Evolutionary conservation across 805 yeast genomes (phyloP).

Genomic region (Pichia membranifaciens): DNA sequence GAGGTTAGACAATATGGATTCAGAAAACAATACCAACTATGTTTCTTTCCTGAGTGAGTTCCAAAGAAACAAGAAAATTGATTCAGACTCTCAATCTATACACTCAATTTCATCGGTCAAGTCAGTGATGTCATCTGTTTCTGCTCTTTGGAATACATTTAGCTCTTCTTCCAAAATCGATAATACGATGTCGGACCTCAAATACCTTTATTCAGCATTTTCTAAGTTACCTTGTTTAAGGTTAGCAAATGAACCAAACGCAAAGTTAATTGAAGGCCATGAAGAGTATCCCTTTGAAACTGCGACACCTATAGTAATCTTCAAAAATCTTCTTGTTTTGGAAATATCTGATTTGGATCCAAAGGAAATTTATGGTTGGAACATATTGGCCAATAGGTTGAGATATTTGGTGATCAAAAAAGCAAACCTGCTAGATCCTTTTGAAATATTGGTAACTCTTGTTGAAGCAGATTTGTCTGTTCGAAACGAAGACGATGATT

Average conservation of each 20-base stretch:
- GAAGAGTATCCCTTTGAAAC: slow-evolving; percentile 71
- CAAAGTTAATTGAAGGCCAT: slow-evolving; percentile 52
- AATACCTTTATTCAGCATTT: slow-evolving; percentile 56
- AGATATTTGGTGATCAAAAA: slow-evolving; percentile 50
- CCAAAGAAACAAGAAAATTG: slow-evolving; percentile 33
- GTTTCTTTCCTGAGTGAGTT: slow-evolving; percentile 58
- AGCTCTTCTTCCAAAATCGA: slow-evolving; percentile 37
- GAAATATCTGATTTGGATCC: slow-evolving; percentile 59
- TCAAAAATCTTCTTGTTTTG: slow-evolving; percentile 56
- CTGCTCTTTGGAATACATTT: slow-evolving; percentile 36
- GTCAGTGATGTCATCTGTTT: slow-evolving; percentile 43
- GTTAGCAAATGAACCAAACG: slow-evolving; percentile 53
- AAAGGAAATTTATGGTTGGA: slow-evolving; percentile 64
- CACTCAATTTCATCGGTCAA: slow-evolving; percentile 55
- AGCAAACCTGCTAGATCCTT: slow-evolving; percentile 44
- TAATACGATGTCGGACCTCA: slow-evolving; percentile 38
- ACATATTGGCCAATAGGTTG: slow-evolving; percentile 46
- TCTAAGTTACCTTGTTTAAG: slow-evolving; percentile 61
- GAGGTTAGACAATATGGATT: slow-evolving; percentile 50
- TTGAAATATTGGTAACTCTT: slow-evolving; percentile 45
- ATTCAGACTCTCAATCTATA: slow-evolving; percentile 40
- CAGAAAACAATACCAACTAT: slow-evolving; percentile 42
- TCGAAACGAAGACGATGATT: slow-evolving; percentile 22
- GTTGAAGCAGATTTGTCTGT: slow-evolving; percentile 44
- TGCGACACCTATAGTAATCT: slow-evolving; percentile 55